Conservation (phyloP, 257 asterid species). For the Solanum commersonii region DNA sequence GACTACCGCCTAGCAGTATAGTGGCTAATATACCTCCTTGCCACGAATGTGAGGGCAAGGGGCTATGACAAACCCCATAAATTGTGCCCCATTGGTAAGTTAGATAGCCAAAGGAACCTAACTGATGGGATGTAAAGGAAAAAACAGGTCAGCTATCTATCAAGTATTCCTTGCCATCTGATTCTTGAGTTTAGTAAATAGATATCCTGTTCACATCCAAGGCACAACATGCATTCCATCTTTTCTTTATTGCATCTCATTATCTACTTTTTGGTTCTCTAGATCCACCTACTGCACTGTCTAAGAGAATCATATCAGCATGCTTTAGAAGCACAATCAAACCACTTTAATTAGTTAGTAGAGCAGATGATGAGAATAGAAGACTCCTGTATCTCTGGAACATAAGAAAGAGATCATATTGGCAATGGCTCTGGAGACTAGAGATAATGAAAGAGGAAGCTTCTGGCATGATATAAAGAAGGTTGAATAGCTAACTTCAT, state of each 20-base stretch:
- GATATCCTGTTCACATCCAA: not conserved
- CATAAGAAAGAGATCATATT: not conserved
- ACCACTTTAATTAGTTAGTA: not conserved
- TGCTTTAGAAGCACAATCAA: not conserved
- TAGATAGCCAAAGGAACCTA: not conserved
- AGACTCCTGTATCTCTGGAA: not conserved
- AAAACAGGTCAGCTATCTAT: not conserved
- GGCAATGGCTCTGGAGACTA: not conserved
- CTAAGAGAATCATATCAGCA: not conserved
- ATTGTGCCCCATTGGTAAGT: not conserved
- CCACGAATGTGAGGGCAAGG: not conserved
- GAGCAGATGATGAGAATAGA: not conserved
- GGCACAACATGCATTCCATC: not conserved
- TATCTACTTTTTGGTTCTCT: not conserved
- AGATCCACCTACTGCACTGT: not conserved
- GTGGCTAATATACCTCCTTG: not conserved
- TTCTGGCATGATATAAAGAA: not conserved
- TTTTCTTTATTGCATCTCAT: not conserved
- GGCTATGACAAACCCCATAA: not conserved
- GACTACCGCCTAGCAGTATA: not conserved
- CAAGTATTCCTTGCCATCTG: not conserved
- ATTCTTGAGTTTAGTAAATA: not conserved
- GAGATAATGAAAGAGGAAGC: not conserved
- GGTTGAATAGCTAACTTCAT: not conserved
- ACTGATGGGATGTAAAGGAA: not conserved